phyloP scores from a whole-genome alignment of 495 filamentous ascomycete species.

The Xylaria scruposa region DNA sequence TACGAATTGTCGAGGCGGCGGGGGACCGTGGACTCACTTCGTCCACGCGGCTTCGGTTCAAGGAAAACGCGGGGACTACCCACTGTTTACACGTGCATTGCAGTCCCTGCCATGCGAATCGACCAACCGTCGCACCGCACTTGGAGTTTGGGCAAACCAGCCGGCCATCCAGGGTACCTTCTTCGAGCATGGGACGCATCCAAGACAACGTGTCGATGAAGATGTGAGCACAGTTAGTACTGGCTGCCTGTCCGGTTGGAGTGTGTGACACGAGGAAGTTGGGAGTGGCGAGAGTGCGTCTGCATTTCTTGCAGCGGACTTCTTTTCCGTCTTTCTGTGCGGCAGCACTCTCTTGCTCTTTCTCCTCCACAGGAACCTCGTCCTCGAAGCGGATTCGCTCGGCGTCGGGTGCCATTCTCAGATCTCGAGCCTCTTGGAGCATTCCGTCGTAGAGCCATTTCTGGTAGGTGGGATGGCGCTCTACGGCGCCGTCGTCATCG shows the following conservation, averaged over 20 bases:
- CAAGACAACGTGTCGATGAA: slow-evolving; percentile 91
- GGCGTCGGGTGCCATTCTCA: slow-evolving; percentile 68
- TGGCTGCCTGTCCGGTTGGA: slow-evolving; percentile 27
- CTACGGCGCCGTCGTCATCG: slow-evolving; percentile 57
- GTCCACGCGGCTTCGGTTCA: slow-evolving; percentile 83
- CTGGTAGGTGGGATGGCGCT: slow-evolving; percentile 76
- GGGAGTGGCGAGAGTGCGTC: slow-evolving; percentile 54
- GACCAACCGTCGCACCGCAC: slow-evolving; percentile 81
- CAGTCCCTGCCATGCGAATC: slow-evolving; percentile 95
- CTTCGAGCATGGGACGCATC: slow-evolving; percentile 85
- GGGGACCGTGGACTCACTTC: slow-evolving; percentile 52
- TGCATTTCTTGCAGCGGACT: slow-evolving; percentile 71
- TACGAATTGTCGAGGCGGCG: slow-evolving; percentile 34
- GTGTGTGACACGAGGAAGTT: slow-evolving; percentile 52
- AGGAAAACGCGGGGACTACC: slow-evolving; percentile 88
- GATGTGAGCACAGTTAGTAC: slow-evolving; percentile 71
- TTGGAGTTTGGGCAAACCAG: slow-evolving; percentile 79
- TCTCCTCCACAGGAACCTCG: slow-evolving; percentile 57
- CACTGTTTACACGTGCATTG: slow-evolving; percentile 90
- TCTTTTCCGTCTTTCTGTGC: slow-evolving; percentile 45
- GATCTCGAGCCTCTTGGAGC: slow-evolving; percentile 73
- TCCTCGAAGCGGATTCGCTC: slow-evolving; percentile 84
- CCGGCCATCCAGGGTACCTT: slow-evolving; percentile 78
- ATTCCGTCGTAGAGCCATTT: slow-evolving; percentile 86
- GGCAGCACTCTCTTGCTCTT: slow-evolving; percentile 20